Evolutionary conservation across 2,329 filamentous ascomycete species (phyloP), one percentile per base, ranked within the genome.

Genomic region (Pseudomassariella vexata): DNA sequence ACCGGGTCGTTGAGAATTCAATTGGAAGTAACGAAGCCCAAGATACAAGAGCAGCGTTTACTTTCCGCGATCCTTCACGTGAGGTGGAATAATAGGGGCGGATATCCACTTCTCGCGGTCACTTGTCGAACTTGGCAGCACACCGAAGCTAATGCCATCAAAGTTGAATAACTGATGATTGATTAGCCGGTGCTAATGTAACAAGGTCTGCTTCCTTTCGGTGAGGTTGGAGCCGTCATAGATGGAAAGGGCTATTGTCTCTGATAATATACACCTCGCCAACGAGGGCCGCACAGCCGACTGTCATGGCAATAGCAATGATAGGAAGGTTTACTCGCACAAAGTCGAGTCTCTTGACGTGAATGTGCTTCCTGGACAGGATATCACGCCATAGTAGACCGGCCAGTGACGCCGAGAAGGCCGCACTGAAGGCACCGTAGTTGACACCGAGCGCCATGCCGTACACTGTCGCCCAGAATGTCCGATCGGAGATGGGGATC

Each of bases 391-490:
- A 87, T 0, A 86, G 59, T 7, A 87, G 63, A 2, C 82, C 82
- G 2, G 82, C 82, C 2, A 86, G 56, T 0, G 80, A 84, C 0
- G 80, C 82, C 41, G 78, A 83, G 44, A 87, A 84, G 0, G 79
- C 78, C 0, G 76, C 74, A 48, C 79, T 84, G 49, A 85, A 86
- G 0, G 82, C 82, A 4, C 82, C 82, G 36, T 79, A 86, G 52
- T 87, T 86, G 38, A 85, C 78, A 3, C 81, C 81, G 0, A 87
- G 58, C 0, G 82, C 82, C 79, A 86, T 83, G 52, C 72, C 74
- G 53, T 86, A 86, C 0, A 86, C 73, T 0, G 81, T 82, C 0
- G 72, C 82, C 81, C 80, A 85, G 49, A 85, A 85, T 0, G 72
- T 82, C 4, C 81, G 69, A 25, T 85, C 60, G 9, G 62, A 70